Evolutionary conservation across 306 rosid species (phyloP).

Genomic region (Biancaea sappan): DNA sequence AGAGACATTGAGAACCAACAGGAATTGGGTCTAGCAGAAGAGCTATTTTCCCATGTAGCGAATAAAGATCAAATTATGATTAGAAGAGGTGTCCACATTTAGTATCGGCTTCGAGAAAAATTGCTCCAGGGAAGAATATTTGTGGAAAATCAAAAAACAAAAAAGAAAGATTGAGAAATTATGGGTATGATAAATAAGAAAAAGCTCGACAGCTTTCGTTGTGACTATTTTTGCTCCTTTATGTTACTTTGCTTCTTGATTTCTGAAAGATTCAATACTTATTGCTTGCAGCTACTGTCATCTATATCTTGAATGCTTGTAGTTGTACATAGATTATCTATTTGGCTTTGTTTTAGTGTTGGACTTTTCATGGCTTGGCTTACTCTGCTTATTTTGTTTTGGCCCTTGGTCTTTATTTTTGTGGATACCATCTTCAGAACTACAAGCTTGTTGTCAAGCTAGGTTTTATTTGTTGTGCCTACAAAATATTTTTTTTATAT

Average conservation of each 20-base stretch:
- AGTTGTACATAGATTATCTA: neutral
- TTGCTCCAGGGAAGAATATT: too few relatives aligned
- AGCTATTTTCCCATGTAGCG: too few relatives aligned
- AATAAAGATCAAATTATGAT: too few relatives aligned
- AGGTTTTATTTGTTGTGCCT: neutral
- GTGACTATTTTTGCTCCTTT: neutral
- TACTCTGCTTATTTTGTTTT: neutral
- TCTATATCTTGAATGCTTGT: neutral
- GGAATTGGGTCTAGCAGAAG: too few relatives aligned
- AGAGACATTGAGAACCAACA: conserved; percentile 54
- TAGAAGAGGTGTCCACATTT: too few relatives aligned
- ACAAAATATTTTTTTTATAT: too few relatives aligned
- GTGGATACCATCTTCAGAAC: neutral
- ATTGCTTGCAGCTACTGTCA: neutral
- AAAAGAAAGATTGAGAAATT: conserved; percentile 52
- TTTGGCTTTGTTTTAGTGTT: neutral
- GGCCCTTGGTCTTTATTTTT: neutral
- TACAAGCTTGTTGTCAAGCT: neutral
- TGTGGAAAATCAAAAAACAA: too few relatives aligned
- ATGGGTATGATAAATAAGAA: conserved; percentile 40
- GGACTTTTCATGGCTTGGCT: neutral
- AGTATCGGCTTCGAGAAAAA: too few relatives aligned
- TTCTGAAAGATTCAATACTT: neutral
- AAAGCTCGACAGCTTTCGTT: neutral
- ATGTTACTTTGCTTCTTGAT: neutral